Evolutionary conservation across 768 basidiomycete species (phyloP).

Genomic region (Boletellus ananas): DNA sequence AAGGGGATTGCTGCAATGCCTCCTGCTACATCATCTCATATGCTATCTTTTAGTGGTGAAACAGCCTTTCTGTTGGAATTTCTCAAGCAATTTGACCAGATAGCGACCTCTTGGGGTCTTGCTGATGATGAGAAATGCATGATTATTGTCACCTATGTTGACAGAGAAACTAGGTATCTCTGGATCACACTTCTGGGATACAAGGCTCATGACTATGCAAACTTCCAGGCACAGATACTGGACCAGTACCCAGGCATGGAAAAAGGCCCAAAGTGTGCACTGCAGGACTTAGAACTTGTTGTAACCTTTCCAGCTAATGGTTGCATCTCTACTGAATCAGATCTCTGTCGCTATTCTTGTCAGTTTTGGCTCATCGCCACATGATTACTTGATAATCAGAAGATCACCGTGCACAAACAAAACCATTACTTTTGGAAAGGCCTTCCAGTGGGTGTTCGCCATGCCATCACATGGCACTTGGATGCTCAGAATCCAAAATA

Average conservation of each 20-base stretch:
- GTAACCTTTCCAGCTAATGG: background rate
- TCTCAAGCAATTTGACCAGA: background rate
- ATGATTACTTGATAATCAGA: background rate
- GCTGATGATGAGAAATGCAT: conserved; percentile 1
- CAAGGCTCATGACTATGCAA: background rate
- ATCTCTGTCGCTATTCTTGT: background rate
- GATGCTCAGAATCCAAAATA: no score
- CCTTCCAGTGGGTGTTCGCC: no score
- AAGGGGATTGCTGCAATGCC: no score
- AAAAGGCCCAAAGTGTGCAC: background rate
- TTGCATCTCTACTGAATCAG: conserved; percentile 1
- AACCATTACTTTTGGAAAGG: conserved; percentile 1
- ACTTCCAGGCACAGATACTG: background rate
- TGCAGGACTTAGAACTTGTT: background rate
- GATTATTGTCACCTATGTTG: background rate
- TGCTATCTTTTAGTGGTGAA: background rate
- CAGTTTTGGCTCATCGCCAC: background rate
- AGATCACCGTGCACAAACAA: background rate
- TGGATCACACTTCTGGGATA: conserved; percentile 1
- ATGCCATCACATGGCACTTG: no score
- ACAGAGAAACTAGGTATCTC: background rate
- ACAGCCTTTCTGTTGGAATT: background rate
- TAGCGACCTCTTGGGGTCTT: background rate
- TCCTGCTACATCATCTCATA: no score
- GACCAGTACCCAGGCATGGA: background rate